A percentile compares a stretch with the other conserved stretches of the same genome.
These are phyloP conservation scores for Arthroderma sp. DNA, from an alignment of 2,329 filamentous ascomycete genomes.

Conservation along the genomic window DNA sequence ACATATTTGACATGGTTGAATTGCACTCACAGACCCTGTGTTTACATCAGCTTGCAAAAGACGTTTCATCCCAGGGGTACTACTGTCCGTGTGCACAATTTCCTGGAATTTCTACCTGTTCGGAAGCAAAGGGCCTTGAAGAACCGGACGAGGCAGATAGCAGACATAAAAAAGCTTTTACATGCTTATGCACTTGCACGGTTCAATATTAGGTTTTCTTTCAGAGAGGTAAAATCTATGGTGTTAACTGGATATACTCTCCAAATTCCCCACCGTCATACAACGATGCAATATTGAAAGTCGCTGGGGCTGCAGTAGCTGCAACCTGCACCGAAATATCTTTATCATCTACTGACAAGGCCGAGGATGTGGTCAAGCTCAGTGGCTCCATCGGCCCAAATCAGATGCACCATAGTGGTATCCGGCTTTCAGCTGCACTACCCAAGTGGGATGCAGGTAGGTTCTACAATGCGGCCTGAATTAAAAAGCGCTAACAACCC, in stretches of 20 bases:
- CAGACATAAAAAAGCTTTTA: slow-evolving; percentile 40
- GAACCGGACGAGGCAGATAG: slow-evolving; percentile 34
- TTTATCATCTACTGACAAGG: no score
- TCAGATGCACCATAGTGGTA: background rate
- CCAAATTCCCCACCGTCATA: slow-evolving; percentile 36
- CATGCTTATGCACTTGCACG: slow-evolving; percentile 48
- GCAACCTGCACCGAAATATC: slow-evolving; percentile 31
- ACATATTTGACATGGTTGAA: slow-evolving; percentile 7
- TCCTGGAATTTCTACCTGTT: slow-evolving; percentile 47
- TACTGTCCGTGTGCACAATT: slow-evolving; percentile 42
- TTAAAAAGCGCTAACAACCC: background rate
- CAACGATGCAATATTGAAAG: slow-evolving; percentile 42
- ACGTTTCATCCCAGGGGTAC: slow-evolving; percentile 47
- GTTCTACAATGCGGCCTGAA: slow-evolving; percentile 1
- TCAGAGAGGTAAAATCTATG: slow-evolving; percentile 44
- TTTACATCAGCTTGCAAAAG: slow-evolving; percentile 13
- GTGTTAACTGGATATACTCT: slow-evolving; percentile 49
- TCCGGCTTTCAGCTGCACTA: slow-evolving; percentile 30
- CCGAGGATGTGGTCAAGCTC: no score
- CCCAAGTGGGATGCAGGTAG: slow-evolving; percentile 32
- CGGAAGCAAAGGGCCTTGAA: slow-evolving; percentile 44
- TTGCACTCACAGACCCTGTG: slow-evolving; percentile 4
- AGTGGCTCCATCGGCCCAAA: no score
- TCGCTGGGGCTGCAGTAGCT: slow-evolving; percentile 41
- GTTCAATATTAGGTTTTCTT: slow-evolving; percentile 41